Percentiles rank a stretch among this genome's conserved stretches.
Conservation (phyloP, 1,284 basidiomycete species). For the Trichosporon sp. region DNA sequence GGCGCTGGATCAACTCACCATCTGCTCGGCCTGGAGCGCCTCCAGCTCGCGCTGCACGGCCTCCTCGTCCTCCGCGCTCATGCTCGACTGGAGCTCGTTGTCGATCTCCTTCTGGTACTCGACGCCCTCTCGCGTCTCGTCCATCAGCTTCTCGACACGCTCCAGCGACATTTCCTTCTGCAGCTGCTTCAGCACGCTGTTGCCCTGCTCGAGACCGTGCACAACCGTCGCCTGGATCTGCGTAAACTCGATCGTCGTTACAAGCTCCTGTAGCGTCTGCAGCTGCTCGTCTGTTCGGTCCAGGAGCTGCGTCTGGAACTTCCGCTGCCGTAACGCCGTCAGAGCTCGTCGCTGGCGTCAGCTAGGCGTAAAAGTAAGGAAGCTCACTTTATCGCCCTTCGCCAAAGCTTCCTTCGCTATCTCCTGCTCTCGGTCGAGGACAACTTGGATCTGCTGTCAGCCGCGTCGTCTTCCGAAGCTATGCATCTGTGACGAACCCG, state of each 20-base stretch:
- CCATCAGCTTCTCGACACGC: constrained; percentile 86
- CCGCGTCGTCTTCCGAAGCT: no score
- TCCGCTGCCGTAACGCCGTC: constrained; percentile 77
- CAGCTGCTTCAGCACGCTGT: constrained; percentile 84
- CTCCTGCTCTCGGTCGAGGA: constrained; percentile 81
- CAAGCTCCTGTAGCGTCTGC: constrained; percentile 82
- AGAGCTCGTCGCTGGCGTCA: constrained; percentile 59
- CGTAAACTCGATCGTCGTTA: constrained; percentile 93
- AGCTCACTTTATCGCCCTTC: constrained; percentile 70
- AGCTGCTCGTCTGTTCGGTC: constrained; percentile 85
- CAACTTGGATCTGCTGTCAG: constrained; percentile 66
- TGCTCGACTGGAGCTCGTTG: constrained; percentile 73
- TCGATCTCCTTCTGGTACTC: constrained; percentile 94
- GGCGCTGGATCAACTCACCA: constrained; percentile 24
- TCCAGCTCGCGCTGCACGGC: constrained; percentile 78
- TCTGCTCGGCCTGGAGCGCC: constrained; percentile 60
- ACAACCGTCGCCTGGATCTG: constrained; percentile 87
- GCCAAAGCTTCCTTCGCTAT: constrained; percentile 80
- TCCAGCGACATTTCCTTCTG: constrained; percentile 90
- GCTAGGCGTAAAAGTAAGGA: neutral
- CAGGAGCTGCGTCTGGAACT: constrained; percentile 87
- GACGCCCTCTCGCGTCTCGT: constrained; percentile 84
- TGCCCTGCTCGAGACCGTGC: constrained; percentile 88
- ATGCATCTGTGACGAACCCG: constrained; percentile 58
- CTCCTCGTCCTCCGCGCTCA: constrained; percentile 88